phyloP scores from a whole-genome alignment of 2,329 filamentous ascomycete genomes.

The Beauveria brongniartii region DNA sequence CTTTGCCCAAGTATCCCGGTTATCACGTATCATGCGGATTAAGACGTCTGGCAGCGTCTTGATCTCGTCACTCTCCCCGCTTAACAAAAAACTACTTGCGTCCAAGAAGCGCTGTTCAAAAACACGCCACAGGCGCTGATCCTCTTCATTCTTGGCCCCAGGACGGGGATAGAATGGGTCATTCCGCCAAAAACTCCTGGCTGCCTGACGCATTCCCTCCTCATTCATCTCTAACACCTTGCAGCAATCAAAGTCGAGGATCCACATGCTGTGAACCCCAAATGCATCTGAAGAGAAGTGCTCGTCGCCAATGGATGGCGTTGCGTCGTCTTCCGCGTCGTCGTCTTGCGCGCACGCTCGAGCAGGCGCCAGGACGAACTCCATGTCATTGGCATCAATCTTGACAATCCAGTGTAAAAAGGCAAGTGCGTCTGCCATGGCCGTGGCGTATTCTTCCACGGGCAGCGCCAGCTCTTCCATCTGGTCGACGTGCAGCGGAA shows the following conservation, averaged over 20 bases:
- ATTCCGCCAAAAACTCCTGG: slow-evolving; percentile 37
- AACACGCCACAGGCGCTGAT: slow-evolving; percentile 15
- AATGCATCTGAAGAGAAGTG: slow-evolving; percentile 14
- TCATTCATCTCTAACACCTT: slow-evolving; percentile 26
- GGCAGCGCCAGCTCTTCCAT: slow-evolving; percentile 35
- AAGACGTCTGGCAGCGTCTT: neutral
- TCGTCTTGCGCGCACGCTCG: neutral
- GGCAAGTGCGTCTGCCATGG: slow-evolving; percentile 43
- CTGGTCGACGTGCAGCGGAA: slow-evolving; percentile 40
- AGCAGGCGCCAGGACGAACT: slow-evolving; percentile 41
- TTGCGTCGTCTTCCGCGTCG: neutral
- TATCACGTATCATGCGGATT: neutral
- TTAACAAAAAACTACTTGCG: neutral
- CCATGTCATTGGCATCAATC: slow-evolving; percentile 45
- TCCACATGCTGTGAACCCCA: slow-evolving; percentile 31
- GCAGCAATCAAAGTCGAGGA: slow-evolving; percentile 40
- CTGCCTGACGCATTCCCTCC: slow-evolving; percentile 32
- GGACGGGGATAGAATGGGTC: slow-evolving; percentile 44
- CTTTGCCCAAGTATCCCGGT: neutral
- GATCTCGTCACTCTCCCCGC: neutral
- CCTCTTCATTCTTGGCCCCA: neutral
- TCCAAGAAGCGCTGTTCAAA: slow-evolving; percentile 14
- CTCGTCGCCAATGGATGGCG: neutral
- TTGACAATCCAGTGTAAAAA: slow-evolving; percentile 39
- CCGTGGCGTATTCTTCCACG: slow-evolving; percentile 26